Conservation (phyloP, 2,329 filamentous ascomycete genomes). For the Cladosporium sp. region DNA sequence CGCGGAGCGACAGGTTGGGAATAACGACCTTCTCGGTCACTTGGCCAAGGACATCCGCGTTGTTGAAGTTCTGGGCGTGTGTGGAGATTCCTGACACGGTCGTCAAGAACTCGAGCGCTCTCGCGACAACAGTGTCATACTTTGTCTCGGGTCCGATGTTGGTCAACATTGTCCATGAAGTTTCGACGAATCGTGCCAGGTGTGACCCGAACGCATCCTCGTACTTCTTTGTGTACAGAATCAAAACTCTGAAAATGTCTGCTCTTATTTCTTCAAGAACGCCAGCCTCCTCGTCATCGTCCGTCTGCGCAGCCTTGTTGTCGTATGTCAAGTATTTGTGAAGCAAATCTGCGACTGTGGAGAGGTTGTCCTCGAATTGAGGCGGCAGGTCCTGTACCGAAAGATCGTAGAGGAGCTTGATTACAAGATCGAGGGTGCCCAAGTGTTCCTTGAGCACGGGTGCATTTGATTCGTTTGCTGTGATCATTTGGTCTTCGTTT, state of each 20-base stretch:
- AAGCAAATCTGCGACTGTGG: slow-evolving; percentile 73
- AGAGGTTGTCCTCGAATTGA: slow-evolving; percentile 87
- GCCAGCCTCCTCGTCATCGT: slow-evolving; percentile 87
- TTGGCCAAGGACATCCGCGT: slow-evolving; percentile 74
- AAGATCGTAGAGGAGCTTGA: slow-evolving; percentile 93
- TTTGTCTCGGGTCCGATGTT: slow-evolving; percentile 84
- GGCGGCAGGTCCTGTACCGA: slow-evolving; percentile 97
- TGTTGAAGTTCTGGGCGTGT: slow-evolving; percentile 85
- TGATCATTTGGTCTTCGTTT: slow-evolving; percentile 70
- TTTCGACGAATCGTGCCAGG: slow-evolving; percentile 81
- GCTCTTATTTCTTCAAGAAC: slow-evolving; percentile 85
- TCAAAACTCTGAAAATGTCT: slow-evolving; percentile 87
- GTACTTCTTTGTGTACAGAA: slow-evolving; percentile 91
- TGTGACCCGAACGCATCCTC: slow-evolving; percentile 87
- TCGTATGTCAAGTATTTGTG: slow-evolving; percentile 93
- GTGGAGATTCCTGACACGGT: slow-evolving; percentile 76
- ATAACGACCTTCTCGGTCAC: slow-evolving; percentile 95
- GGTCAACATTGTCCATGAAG: slow-evolving; percentile 88
- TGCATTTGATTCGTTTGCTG: slow-evolving; percentile 74
- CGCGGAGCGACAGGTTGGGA: slow-evolving; percentile 86
- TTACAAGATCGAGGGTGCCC: slow-evolving; percentile 79
- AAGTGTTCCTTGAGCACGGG: slow-evolving; percentile 75
- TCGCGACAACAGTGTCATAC: slow-evolving; percentile 92
- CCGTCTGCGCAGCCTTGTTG: slow-evolving; percentile 77
- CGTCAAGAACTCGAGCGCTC: slow-evolving; percentile 90